Percentiles rank a stretch among this genome's conserved stretches.
These are phyloP conservation scores for Hypoxylon sp. DNA, from an alignment of 2,329 filamentous ascomycete genomes.

Conservation along the genomic window DNA sequence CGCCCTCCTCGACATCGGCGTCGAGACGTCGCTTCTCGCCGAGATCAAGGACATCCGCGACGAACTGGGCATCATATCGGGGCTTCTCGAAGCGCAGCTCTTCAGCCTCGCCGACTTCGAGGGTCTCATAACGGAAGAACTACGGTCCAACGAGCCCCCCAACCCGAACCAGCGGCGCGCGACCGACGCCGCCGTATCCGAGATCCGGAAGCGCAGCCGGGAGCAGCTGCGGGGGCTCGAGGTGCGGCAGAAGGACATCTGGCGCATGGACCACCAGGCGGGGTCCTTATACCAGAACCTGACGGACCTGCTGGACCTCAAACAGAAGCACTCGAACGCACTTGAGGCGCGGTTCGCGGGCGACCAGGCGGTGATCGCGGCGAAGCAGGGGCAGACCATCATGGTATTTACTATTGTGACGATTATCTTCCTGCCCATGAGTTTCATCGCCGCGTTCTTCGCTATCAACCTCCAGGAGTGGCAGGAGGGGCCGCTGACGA, in stretches of 20 bases:
- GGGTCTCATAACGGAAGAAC: slow-evolving; percentile 58
- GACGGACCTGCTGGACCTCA: slow-evolving; percentile 75
- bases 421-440: slow-evolving; percentile 62
- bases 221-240: slow-evolving; percentile 72
- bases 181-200: slow-evolving; percentile 55
- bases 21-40: slow-evolving; percentile 72
- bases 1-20: slow-evolving; percentile 70
- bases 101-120: slow-evolving; percentile 64
- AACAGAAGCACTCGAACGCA: slow-evolving; percentile 78
- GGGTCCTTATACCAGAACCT: slow-evolving; percentile 72
- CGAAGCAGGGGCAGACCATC: slow-evolving; percentile 63
- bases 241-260: slow-evolving; percentile 71
- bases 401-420: slow-evolving; percentile 64
- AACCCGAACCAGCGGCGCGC: slow-evolving; percentile 41
- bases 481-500: slow-evolving; percentile 57
- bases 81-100: slow-evolving; percentile 66
- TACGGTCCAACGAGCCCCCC: slow-evolving; percentile 47
- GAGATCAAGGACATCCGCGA: slow-evolving; percentile 79
- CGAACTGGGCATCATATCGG: slow-evolving; percentile 74
- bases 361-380: slow-evolving; percentile 73
- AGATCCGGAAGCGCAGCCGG: slow-evolving; percentile 68
- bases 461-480: slow-evolving; percentile 64
- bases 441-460: slow-evolving; percentile 62
- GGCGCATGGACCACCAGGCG: slow-evolving; percentile 75
- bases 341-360: slow-evolving; percentile 74